Conservation (phyloP, 2,329 filamentous ascomycete genomes). For the Aquanectria penicillioides region DNA sequence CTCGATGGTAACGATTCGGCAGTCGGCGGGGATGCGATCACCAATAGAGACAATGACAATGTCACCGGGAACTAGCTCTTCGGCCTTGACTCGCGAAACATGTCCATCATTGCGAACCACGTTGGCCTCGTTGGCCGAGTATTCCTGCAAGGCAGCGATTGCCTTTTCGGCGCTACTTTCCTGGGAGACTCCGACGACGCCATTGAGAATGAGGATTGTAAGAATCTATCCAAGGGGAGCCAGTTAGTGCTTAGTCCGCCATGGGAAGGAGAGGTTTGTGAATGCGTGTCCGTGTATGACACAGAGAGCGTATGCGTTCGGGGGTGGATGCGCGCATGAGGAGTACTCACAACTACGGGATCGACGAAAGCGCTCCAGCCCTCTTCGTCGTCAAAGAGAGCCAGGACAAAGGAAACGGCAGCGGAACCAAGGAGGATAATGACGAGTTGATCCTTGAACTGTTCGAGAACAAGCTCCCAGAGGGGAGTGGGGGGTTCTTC, state of each 20-base stretch:
- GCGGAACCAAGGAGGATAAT: slow-evolving; percentile 94
- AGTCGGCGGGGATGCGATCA: slow-evolving; percentile 94
- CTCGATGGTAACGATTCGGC: slow-evolving; percentile 86
- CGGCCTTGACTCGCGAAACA: slow-evolving; percentile 87
- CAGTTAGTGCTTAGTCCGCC: slow-evolving; percentile 19
- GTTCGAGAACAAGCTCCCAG: slow-evolving; percentile 96
- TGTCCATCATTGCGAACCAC: slow-evolving; percentile 84
- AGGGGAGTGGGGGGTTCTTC: slow-evolving; percentile 96
- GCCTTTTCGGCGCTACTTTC: slow-evolving; percentile 99
- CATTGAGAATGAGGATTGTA: slow-evolving; percentile 95
- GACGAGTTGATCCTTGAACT: slow-evolving; percentile 99
- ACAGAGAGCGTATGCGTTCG: too few species aligned
- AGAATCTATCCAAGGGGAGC: slow-evolving; percentile 73
- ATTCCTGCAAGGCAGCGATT: slow-evolving; percentile 97
- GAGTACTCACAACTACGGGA: slow-evolving; percentile 82
- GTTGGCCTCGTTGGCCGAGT: slow-evolving; percentile 97
- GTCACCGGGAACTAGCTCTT: slow-evolving; percentile 95
- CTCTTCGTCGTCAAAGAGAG: slow-evolving; percentile 90
- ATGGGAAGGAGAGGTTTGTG: slow-evolving; percentile 1
- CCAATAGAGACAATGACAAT: slow-evolving; percentile 89
- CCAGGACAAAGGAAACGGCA: slow-evolving; percentile 90
- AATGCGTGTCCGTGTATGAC: too few species aligned
- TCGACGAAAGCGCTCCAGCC: slow-evolving; percentile 99
- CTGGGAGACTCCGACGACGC: slow-evolving; percentile 96
- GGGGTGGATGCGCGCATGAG: too few species aligned